These are phyloP conservation scores for Beta corolliflora DNA, from an alignment of 179 eudicot species.

Conservation along the genomic window DNA sequence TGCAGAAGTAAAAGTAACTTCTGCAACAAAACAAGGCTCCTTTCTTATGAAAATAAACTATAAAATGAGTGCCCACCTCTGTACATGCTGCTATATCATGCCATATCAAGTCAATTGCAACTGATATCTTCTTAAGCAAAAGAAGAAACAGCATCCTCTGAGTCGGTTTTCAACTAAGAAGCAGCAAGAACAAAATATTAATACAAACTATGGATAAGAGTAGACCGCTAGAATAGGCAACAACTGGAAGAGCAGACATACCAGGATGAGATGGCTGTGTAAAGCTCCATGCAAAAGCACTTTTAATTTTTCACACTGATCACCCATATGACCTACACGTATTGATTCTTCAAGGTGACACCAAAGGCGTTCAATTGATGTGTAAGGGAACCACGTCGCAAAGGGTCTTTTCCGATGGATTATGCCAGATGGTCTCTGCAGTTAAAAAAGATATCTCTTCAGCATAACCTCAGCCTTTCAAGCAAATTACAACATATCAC, in stretches of 20 bases:
- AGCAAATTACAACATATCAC: neutral
- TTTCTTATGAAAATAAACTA: neutral
- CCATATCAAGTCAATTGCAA: neutral
- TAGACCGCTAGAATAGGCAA: neutral
- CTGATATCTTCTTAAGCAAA: conserved; percentile 17
- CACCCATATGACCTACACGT: conserved; percentile 66
- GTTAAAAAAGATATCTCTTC: conserved; percentile 2
- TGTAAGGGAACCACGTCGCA: conserved; percentile 95
- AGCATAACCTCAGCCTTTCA: neutral
- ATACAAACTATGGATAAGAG: neutral
- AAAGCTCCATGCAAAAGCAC: conserved; percentile 65
- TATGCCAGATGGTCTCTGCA: conserved; percentile 81
- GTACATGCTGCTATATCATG: neutral
- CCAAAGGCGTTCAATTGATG: conserved; percentile 83
- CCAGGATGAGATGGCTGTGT: conserved; percentile 69
- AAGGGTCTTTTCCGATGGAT: conserved; percentile 72
- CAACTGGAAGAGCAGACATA: conserved; percentile 27
- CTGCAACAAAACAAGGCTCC: neutral
- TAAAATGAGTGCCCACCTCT: neutral
- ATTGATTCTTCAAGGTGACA: conserved; percentile 75
- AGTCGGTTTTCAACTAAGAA: conserved; percentile 73
- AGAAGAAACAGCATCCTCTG: conserved; percentile 57
- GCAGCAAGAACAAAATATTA: neutral
- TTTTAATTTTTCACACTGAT: conserved; percentile 77
- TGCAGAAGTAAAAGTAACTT: neutral